Evolutionary conservation across 306 rosid genomes (phyloP).

Genomic region (Elaeagnus macrophylla): DNA sequence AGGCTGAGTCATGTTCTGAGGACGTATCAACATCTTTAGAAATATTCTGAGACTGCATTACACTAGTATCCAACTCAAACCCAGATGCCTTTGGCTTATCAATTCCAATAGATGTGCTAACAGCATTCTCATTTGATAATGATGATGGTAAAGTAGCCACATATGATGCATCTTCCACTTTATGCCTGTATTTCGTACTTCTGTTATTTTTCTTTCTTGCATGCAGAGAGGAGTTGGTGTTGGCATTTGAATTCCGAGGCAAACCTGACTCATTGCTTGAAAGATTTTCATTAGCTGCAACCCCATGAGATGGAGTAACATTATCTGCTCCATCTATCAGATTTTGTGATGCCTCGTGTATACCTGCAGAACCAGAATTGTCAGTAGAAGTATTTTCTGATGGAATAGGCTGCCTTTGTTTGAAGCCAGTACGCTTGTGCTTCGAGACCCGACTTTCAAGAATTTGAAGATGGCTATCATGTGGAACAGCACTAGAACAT

Average conservation of each 20-base stretch:
- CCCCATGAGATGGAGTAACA: conserved; percentile 28
- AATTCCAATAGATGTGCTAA: conserved; percentile 32
- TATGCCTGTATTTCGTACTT: conserved; percentile 59
- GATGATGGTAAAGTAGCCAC: conserved; percentile 23
- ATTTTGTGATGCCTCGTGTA: conserved; percentile 24
- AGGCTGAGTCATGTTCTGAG: conserved; percentile 35
- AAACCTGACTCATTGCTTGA: conserved; percentile 24
- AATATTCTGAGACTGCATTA: conserved; percentile 31
- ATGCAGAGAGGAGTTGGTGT: conserved; percentile 35
- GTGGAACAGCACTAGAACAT: conserved; percentile 26
- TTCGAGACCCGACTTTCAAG: conserved; percentile 40
- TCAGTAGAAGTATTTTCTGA: conserved; percentile 33
- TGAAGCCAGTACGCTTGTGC: conserved; percentile 51
- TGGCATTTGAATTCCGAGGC: conserved; percentile 26
- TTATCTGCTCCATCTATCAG: conserved; percentile 28
- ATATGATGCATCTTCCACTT: conserved; percentile 36
- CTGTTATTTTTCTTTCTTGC: conserved; percentile 57
- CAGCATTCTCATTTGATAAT: conserved; percentile 35
- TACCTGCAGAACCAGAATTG: conserved; percentile 27
- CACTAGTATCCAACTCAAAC: conserved; percentile 34
- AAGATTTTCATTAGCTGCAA: conserved; percentile 24
- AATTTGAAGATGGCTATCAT: conserved; percentile 27
- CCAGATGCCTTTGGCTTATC: conserved; percentile 44
- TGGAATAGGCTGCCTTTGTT: conserved; percentile 50
- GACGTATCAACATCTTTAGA: conserved; percentile 38